Evolutionary conservation across 2,329 filamentous ascomycete genomes (phyloP).

Genomic region (Sclerotinia sclerotiorum): DNA sequence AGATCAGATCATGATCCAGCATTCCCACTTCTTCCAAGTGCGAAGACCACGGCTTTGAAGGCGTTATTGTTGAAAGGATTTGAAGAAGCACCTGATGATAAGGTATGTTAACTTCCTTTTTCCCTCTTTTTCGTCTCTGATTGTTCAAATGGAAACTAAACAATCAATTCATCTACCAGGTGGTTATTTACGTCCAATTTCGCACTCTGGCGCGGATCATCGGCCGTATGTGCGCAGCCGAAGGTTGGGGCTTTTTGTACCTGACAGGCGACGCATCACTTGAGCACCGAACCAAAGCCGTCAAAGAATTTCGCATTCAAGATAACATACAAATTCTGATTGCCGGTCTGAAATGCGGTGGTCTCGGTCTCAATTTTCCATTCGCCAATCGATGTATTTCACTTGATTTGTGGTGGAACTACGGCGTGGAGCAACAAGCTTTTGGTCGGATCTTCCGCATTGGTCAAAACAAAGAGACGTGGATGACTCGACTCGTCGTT

Average conservation of each 20-base stretch:
- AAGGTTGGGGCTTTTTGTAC: constrained; percentile 48
- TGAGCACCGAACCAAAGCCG: constrained; percentile 46
- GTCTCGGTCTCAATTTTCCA: constrained; percentile 56
- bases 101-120: constrained; percentile 41
- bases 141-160: not conserved
- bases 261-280: constrained; percentile 50
- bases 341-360: constrained; percentile 57
- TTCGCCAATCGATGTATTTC: constrained; percentile 50
- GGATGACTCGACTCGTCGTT: constrained; percentile 58
- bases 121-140: not conserved
- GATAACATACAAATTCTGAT: constrained; percentile 49
- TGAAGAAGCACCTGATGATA: constrained; percentile 47
- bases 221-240: constrained; percentile 48
- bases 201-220: constrained; percentile 54
- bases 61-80: constrained; percentile 44
- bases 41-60: constrained; percentile 44
- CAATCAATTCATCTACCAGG: constrained; percentile 25
- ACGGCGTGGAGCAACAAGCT: constrained; percentile 58
- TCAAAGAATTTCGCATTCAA: constrained; percentile 48
- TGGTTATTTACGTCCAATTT: constrained; percentile 60
- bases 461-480: constrained; percentile 60
- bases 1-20: constrained; percentile 32
- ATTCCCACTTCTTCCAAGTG: constrained; percentile 40
- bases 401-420: constrained; percentile 44
- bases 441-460: constrained; percentile 61